phyloP scores from a whole-genome alignment of 768 basidiomycete species.

The Melanogaster broomeanus region DNA sequence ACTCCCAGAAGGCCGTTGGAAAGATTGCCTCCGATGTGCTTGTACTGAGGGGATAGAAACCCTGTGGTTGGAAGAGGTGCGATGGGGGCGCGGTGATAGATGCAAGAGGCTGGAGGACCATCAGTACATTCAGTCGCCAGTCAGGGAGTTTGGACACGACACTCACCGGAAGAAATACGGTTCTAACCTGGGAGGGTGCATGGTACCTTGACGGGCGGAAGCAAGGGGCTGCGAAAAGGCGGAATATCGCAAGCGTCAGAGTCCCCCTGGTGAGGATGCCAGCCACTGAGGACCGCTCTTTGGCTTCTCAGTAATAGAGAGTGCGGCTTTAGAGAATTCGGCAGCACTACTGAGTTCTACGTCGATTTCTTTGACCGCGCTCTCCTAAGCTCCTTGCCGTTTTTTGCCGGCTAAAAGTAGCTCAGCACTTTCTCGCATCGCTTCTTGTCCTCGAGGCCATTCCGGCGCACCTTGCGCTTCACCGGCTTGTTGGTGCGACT shows the following conservation, averaged over 20 bases:
- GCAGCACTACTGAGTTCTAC: neutral
- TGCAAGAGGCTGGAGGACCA: conserved; percentile 2
- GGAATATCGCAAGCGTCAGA: conserved; percentile 11
- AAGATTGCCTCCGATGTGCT: neutral
- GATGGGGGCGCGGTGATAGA: neutral
- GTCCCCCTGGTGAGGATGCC: neutral
- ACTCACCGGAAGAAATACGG: conserved; percentile 13
- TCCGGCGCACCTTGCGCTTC: conserved; percentile 55
- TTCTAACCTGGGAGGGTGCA: neutral
- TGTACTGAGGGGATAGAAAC: neutral
- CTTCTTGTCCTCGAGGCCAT: conserved; percentile 45
- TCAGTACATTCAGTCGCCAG: conserved; percentile 1
- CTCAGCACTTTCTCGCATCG: conserved; percentile 54
- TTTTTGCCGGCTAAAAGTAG: conserved; percentile 51
- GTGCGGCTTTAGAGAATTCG: neutral
- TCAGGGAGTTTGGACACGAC: neutral
- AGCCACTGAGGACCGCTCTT: neutral
- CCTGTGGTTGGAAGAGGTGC: conserved; percentile 5
- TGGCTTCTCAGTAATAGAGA: neutral
- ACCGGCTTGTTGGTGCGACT: conserved; percentile 43
- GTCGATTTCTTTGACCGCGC: conserved; percentile 42
- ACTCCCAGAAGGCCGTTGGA: neutral
- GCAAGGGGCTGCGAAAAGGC: conserved; percentile 30
- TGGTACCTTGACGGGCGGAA: conserved; percentile 24
- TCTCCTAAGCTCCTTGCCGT: conserved; percentile 49